Base-by-base conservation (phyloP, 345 rosid genomes). In the Heritiera littoralis region DNA sequence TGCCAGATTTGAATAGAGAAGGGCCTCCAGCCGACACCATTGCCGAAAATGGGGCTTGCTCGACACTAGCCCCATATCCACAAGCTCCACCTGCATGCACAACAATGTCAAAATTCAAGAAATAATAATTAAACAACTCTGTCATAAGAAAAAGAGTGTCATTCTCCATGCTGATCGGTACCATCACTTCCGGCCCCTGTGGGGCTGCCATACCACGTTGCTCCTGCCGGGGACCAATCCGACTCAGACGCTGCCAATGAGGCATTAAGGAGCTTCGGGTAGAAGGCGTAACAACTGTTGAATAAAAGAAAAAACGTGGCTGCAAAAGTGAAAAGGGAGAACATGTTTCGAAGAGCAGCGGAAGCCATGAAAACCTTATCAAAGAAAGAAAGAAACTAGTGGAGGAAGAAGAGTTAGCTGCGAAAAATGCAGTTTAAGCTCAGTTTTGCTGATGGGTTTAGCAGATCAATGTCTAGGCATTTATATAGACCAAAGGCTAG, bases 141-240 rank as follows among this genome's bases (percentile, higher is more conserved):
- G 38, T 35, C 38, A 35, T 2, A 63, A 28, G 49, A 43, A 9
- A 40, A 6, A 40, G 43, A 40, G 43, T 3, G 4, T 38, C 11
- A 72, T 74, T 40, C n/a, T 18, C 23, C 18, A 6, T 76, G 56
- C 45, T 41, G 51, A 30, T 7, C 4, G 38, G 32, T 52, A 80
- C 83, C 78, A 17, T 54, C 79, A 14, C 67, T 80, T 30, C 79
- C 79, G 10, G 55, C 79, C 3, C 79, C 79, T 10, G 51, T 59
- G 52, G 79, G 38, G 49, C 66, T 58, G 35, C 78, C 82, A 17
- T 79, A 75, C 79, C 75, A 80, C 5, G 82, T 80, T 43, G 83
- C 75, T 9, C 55, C 83, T 7, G 76, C 83, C 15, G 83, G 23
- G 38, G 75, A 63, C 79, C 79, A 80, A 68, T 28, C 48, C 4